Evolutionary conservation across 1,284 basidiomycete genomes (phyloP), one percentile per base, ranked within the genome.

Genomic region (Sporisorium iseilematis-ciliati): DNA sequence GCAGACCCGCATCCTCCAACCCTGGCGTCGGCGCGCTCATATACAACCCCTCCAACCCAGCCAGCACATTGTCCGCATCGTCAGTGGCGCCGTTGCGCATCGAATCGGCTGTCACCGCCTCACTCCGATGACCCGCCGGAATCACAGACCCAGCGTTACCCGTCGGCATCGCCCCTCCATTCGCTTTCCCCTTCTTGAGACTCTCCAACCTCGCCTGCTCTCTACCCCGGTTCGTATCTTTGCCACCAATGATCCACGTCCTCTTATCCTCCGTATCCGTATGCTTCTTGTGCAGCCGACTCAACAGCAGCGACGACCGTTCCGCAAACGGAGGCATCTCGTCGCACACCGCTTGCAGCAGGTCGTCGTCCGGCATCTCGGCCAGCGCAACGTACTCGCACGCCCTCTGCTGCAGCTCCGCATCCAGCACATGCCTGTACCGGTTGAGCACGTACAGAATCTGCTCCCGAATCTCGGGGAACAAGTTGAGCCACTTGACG

Each of bases 291-390:
- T 96, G 93, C 43, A 98, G 87, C 41, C 94, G 89, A 64, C 90
- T 92, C 43, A 97, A 87, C 18, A 99, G 88, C 7, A 95, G 62
- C 12, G 80, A 97, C 77, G 94, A 93, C 55, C 95, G 91, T 62
- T 97, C 93, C 1, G 95, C 94, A 89, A 97, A 99, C 0, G 96
- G 94, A 7, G 97, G 97, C 91, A 99, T 99, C 87, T 99, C 97
- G 85, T 98, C 97, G 86, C 95, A 98, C 14, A 99, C 91, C 63
- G 93, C 92, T 84, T 95, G 93, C 58, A 99, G 87, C 43, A 98
- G 88, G 80, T 95, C 95, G 82, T 98, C 95, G 45, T 94, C 92
- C 7, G 78, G 67, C 58, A 81, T 50, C 74, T 80, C 62, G 14
- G 78, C 78, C 35, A 83, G 71, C 46, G 76, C 79, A 5, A 81